Evolutionary conservation across 805 yeast species (phyloP).

Genomic region (Candida chilensis): DNA sequence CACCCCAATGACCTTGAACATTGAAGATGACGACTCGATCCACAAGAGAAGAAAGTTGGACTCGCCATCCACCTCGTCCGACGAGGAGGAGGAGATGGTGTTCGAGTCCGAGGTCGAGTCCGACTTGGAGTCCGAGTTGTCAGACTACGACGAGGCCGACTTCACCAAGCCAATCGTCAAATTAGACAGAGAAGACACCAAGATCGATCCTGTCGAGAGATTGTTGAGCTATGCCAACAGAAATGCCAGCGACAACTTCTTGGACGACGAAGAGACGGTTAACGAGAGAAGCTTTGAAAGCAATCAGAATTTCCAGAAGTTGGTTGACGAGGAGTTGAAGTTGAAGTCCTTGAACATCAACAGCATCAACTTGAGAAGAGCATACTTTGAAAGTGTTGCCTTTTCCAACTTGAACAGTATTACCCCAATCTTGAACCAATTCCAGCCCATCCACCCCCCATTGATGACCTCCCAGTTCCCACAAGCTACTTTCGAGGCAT

Average conservation of each 20-base stretch:
- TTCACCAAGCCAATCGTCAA: not conserved
- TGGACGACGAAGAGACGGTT: not conserved
- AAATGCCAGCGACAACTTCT: slow-evolving; percentile 16
- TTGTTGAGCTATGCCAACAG: slow-evolving; percentile 22
- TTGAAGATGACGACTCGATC: not conserved
- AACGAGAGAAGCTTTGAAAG: not conserved
- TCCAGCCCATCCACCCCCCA: not conserved
- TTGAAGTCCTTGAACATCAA: not conserved
- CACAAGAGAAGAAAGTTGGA: slow-evolving; percentile 1
- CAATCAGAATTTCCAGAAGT: not conserved
- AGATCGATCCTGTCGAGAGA: slow-evolving; percentile 31
- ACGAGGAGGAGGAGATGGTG: not conserved
- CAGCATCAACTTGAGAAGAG: not conserved
- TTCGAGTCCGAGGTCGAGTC: not conserved
- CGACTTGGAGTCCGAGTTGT: not conserved
- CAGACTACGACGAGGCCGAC: not conserved
- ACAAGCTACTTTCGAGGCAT: no score
- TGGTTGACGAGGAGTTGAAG: not conserved
- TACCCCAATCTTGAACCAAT: slow-evolving; percentile 1
- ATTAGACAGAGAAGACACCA: not conserved
- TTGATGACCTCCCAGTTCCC: no score
- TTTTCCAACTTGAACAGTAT: slow-evolving; percentile 18
- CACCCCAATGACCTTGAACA: not conserved
- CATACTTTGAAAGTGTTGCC: no score
- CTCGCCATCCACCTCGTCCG: not conserved